Evolutionary conservation across 208 protist genomes (phyloP).

Genomic region (Endotrypanum monterogeii): DNA sequence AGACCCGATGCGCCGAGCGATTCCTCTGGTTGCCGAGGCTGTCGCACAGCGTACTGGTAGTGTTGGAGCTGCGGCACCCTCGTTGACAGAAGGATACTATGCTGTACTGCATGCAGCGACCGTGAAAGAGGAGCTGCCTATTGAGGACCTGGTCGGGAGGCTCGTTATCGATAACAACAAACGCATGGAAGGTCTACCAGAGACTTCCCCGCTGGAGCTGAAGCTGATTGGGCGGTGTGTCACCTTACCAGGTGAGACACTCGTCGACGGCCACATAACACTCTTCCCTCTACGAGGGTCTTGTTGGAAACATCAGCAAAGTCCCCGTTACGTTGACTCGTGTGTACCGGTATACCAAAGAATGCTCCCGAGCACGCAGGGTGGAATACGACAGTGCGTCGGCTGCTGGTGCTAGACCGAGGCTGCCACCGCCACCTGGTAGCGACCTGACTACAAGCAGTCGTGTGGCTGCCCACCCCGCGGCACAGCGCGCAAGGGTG

Average conservation of each 20-base stretch:
- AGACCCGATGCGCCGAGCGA: too few relatives aligned
- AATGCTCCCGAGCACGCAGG: constrained; percentile 56
- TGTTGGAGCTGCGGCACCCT: not conserved
- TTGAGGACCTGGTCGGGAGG: constrained; percentile 40
- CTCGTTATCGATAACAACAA: constrained; percentile 53
- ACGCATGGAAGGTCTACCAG: constrained; percentile 64
- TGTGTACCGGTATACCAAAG: constrained; percentile 64
- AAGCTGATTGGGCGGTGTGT: constrained; percentile 84
- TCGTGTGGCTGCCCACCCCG: not conserved
- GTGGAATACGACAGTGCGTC: constrained; percentile 19
- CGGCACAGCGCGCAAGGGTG: constrained; percentile 21
- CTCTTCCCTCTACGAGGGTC: constrained; percentile 68
- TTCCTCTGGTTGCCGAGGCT: too few relatives aligned
- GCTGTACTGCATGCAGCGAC: not conserved
- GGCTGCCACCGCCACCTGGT: not conserved
- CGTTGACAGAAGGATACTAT: not conserved
- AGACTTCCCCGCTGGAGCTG: constrained; percentile 59
- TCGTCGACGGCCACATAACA: constrained; percentile 40
- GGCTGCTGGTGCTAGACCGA: not conserved
- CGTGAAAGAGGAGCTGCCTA: constrained; percentile 25
- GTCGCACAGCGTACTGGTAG: not conserved
- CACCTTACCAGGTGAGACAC: constrained; percentile 67
- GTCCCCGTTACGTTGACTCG: constrained; percentile 82
- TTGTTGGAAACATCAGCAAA: constrained; percentile 73
- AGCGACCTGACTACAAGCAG: not conserved